A percentile compares a stretch with the other conserved stretches of the same genome.
These are phyloP conservation scores for Lachnum nothofagi DNA, from an alignment of 2,329 filamentous ascomycete genomes.

Conservation along the genomic window DNA sequence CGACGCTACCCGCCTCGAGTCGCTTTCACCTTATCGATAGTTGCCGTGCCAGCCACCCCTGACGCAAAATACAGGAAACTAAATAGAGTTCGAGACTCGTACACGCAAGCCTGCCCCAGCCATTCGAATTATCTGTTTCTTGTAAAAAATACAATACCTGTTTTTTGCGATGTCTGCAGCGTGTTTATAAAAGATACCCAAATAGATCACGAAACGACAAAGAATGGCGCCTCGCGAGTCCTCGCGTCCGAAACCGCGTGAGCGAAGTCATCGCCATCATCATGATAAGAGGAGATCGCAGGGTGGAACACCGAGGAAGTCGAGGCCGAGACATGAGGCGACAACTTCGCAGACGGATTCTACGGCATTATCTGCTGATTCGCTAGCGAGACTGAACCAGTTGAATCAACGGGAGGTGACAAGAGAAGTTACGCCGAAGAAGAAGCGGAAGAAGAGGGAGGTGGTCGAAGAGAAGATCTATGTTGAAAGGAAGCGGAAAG, in stretches of 20 bases:
- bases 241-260: slow-evolving; percentile 22
- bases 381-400: slow-evolving; percentile 29
- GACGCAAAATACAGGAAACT: not conserved
- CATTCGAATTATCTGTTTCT: no score
- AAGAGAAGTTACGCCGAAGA: slow-evolving; percentile 24
- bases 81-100: no score
- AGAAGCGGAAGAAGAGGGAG: slow-evolving; percentile 21
- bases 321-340: slow-evolving; percentile 19
- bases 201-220: slow-evolving; percentile 4
- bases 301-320: slow-evolving; percentile 19
- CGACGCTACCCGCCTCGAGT: not conserved
- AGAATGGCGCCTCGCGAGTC: slow-evolving; percentile 27
- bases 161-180: not conserved
- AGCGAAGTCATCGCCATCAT: slow-evolving; percentile 18
- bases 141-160: slow-evolving; percentile 4
- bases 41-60: slow-evolving; percentile 13
- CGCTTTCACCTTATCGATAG: slow-evolving; percentile 4
- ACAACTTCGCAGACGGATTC: slow-evolving; percentile 24
- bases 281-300: slow-evolving; percentile 16
- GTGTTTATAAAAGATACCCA: not conserved
- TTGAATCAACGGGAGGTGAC: slow-evolving; percentile 25
- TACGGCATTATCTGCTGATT: slow-evolving; percentile 30
- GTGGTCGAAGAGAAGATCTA: slow-evolving; percentile 25
- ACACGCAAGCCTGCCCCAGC: slow-evolving; percentile 7
- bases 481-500: slow-evolving; percentile 23